phyloP scores from a whole-genome alignment of 768 basidiomycete genomes.

The Ramaria sp. region DNA sequence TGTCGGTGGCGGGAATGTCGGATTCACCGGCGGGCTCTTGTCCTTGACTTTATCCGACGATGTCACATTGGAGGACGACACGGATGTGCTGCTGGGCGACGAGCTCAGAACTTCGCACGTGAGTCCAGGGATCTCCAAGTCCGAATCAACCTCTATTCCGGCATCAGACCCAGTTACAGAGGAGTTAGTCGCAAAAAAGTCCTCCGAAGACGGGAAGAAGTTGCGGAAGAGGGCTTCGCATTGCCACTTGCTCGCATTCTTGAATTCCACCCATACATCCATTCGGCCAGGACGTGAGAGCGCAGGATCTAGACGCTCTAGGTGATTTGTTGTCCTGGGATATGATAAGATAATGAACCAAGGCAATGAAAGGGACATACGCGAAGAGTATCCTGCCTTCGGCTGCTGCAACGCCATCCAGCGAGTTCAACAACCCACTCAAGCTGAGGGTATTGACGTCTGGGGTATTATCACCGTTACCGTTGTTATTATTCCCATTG shows the following conservation, averaged over 20 bases:
- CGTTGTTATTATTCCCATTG: constrained; percentile 26
- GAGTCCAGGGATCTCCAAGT: constrained; percentile 9
- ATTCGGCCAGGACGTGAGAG: constrained; percentile 86
- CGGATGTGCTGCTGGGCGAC: background rate
- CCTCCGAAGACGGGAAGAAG: constrained; percentile 74
- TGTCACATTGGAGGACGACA: background rate
- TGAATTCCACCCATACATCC: constrained; percentile 91
- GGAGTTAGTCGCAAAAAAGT: constrained; percentile 15
- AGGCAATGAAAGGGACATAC: constrained; percentile 34
- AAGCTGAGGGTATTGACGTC: constrained; percentile 75
- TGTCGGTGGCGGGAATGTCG: constrained; percentile 53
- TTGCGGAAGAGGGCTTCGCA: constrained; percentile 81
- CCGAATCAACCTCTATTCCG: constrained; percentile 1
- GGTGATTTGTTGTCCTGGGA: constrained; percentile 74
- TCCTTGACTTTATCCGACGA: constrained; percentile 18
- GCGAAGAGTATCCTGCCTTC: constrained; percentile 86
- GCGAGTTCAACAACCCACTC: constrained; percentile 72
- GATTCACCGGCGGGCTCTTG: constrained; percentile 17
- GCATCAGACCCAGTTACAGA: constrained; percentile 17
- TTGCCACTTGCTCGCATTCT: constrained; percentile 75
- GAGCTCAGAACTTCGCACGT: constrained; percentile 8
- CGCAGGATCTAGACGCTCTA: constrained; percentile 85
- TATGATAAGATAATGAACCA: background rate
- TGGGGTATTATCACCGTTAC: constrained; percentile 38
- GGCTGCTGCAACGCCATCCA: constrained; percentile 79